Base-by-base conservation (phyloP, 805 yeast species). In the Candida broadrunensis region DNA sequence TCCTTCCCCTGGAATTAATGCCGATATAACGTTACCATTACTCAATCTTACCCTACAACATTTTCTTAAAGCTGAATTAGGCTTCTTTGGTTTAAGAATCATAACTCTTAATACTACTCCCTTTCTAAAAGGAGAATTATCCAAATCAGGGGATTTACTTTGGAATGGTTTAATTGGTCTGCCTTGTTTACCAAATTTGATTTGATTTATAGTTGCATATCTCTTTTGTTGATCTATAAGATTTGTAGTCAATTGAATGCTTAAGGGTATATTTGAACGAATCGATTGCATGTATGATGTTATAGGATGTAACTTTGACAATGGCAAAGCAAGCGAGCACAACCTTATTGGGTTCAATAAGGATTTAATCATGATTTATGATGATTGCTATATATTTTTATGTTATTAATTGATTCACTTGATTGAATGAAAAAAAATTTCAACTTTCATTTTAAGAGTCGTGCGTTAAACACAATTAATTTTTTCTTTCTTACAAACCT, bases 1-100 rank as follows among this genome's bases (percentile, higher is more conserved):
- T 16, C 99, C 99, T 60, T 93, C 97, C 41, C 99, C 99, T 13
- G 97, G 97, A 43, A 93, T 93, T 61, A 89, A 90, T 1, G 97
- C 97, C 35, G 91, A 83, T 14, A 93, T 78, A 37, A 87, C 82
- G 49, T 83, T 84, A 20, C 98, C 99, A 55, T 87, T 91, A 9
- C 95, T 78, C 46, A 93, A 74, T 65, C 96, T 79, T 17, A 93
- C 98, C 72, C 98, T 85, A 48, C 95, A 89, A 35, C 95, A 96
- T 64, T 93, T 93, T 69, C 99, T 80, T 68, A 90, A 91, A 15
- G 99, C 97, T 33, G 98, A 91, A 71, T 93, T 93, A 26, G 99
- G 99, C 63, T 93, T 93, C 73, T 93, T 93, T 35, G 99, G 99
- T 65, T 93, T 93, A 51, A 90, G 74, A 40, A 90, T 88, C 93